Percentiles rank a stretch among this genome's conserved stretches.
These are phyloP conservation scores for Epichloe sylvatica DNA, from an alignment of 2,329 filamentous ascomycete species.

Conservation along the genomic window DNA sequence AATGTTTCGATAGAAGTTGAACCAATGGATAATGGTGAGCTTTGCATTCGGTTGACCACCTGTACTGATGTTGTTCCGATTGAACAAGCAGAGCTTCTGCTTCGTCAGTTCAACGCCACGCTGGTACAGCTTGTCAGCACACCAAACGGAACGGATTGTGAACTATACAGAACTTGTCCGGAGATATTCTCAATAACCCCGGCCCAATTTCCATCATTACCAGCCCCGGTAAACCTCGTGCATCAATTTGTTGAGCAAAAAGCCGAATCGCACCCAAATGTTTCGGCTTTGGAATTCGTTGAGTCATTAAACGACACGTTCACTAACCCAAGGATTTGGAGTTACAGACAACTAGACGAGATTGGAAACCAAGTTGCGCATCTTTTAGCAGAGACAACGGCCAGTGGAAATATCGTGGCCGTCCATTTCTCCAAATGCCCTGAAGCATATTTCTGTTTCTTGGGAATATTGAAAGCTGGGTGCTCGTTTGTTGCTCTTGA, in stretches of 20 bases:
- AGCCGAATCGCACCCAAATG: slow-evolving; percentile 40
- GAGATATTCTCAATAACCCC: slow-evolving; percentile 52
- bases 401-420: slow-evolving; percentile 50
- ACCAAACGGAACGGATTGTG: slow-evolving; percentile 26
- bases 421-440: slow-evolving; percentile 77
- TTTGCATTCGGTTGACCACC: slow-evolving; percentile 55
- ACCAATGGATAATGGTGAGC: slow-evolving; percentile 28
- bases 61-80: slow-evolving; percentile 49
- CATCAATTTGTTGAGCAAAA: slow-evolving; percentile 66
- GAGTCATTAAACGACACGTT: slow-evolving; percentile 34
- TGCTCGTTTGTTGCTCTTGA: slow-evolving; percentile 74
- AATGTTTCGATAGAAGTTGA: slow-evolving; percentile 69
- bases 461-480: slow-evolving; percentile 71
- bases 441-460: slow-evolving; percentile 67
- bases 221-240: slow-evolving; percentile 45
- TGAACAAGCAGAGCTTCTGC: slow-evolving; percentile 52
- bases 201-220: slow-evolving; percentile 41
- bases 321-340: slow-evolving; percentile 47
- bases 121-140: slow-evolving; percentile 44
- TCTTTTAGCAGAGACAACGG: slow-evolving; percentile 38
- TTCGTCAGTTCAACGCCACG: slow-evolving; percentile 57
- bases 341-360: slow-evolving; percentile 55
- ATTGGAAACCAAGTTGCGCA: slow-evolving; percentile 61
- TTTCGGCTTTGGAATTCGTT: slow-evolving; percentile 63
- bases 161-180: slow-evolving; percentile 19